Percentiles rank a stretch among this genome's conserved stretches.
Conservation (phyloP, 352 stramenopile genomes). For the Phytophthora idaei region DNA sequence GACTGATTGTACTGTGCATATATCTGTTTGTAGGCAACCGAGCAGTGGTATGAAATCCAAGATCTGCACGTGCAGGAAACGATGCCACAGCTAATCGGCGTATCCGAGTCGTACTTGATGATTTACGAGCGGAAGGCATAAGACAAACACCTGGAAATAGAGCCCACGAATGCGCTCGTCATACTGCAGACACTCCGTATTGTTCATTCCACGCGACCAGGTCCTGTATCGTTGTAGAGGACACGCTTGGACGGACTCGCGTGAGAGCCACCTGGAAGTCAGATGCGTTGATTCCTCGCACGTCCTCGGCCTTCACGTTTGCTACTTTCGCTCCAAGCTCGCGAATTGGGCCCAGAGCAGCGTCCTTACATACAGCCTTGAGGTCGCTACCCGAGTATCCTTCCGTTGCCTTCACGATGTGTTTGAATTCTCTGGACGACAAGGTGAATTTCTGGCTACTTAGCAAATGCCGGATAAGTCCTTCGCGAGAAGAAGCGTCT, state of each 20-base stretch:
- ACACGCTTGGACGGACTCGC: slow-evolving; percentile 78
- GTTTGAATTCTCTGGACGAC: slow-evolving; percentile 63
- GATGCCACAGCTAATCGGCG: slow-evolving; percentile 97
- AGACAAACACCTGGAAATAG: slow-evolving; percentile 28
- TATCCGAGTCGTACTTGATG: slow-evolving; percentile 95
- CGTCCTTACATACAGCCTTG: slow-evolving; percentile 95
- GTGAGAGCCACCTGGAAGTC: slow-evolving; percentile 69
- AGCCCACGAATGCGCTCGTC: slow-evolving; percentile 20
- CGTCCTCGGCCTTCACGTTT: slow-evolving; percentile 62
- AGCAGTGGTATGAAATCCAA: slow-evolving; percentile 99
- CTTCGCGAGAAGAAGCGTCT: slow-evolving; percentile 52
- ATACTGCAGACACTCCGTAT: slow-evolving; percentile 69
- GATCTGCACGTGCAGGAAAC: slow-evolving; percentile 98
- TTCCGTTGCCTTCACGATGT: slow-evolving; percentile 74
- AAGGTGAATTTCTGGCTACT: slow-evolving; percentile 55
- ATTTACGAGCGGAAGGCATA: slow-evolving; percentile 88
- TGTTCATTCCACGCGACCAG: slow-evolving; percentile 72
- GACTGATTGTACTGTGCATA: slow-evolving; percentile 17
- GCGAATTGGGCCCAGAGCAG: slow-evolving; percentile 92
- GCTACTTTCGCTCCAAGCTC: slow-evolving; percentile 66
- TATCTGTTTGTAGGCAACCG: slow-evolving; percentile 68
- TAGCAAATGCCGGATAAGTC: slow-evolving; percentile 68
- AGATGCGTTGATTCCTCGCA: slow-evolving; percentile 56
- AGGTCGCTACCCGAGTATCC: slow-evolving; percentile 89
- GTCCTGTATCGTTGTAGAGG: slow-evolving; percentile 51